Percentiles rank a stretch among this genome's conserved stretches.
phyloP scores from a whole-genome alignment of 805 yeast genomes.

The Monosporozyma solicola region DNA sequence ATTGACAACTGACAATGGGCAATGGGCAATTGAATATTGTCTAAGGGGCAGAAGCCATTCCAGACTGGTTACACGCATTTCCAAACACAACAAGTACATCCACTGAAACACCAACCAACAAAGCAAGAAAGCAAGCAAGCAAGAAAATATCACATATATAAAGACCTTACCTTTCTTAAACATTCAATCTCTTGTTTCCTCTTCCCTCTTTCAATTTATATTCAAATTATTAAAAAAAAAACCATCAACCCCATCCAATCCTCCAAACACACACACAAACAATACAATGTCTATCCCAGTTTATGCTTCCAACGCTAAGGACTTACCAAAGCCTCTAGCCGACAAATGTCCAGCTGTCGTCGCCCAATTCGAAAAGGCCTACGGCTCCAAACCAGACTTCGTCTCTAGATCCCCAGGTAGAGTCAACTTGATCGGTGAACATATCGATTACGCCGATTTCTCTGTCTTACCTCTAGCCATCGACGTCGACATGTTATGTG shows the following conservation, averaged over 20 bases:
- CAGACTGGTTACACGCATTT: no score
- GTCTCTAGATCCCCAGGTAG: slow-evolving; percentile 65
- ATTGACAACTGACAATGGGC: no score
- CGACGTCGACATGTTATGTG: slow-evolving; percentile 52
- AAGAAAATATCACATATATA: neutral
- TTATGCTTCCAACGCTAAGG: slow-evolving; percentile 3
- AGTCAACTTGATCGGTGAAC: slow-evolving; percentile 68
- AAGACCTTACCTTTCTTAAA: neutral
- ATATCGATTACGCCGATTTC: slow-evolving; percentile 59
- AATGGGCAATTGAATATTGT: no score
- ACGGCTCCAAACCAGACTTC: slow-evolving; percentile 33
- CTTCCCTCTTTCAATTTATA: neutral
- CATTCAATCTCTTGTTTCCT: neutral
- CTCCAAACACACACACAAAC: neutral
- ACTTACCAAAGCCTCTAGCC: slow-evolving; percentile 7
- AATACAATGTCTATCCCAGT: slow-evolving; percentile 13
- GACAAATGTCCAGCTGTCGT: slow-evolving; percentile 9
- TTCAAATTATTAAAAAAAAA: neutral
- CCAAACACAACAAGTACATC: no score
- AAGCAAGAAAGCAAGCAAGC: no score
- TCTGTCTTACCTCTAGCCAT: slow-evolving; percentile 69
- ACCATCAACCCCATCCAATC: neutral
- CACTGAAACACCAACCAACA: no score
- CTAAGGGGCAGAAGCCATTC: no score
- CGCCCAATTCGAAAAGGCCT: slow-evolving; percentile 16